Conservation (phyloP, 2,329 filamentous ascomycete genomes). For the Teratosphaeria zuluensis region DNA sequence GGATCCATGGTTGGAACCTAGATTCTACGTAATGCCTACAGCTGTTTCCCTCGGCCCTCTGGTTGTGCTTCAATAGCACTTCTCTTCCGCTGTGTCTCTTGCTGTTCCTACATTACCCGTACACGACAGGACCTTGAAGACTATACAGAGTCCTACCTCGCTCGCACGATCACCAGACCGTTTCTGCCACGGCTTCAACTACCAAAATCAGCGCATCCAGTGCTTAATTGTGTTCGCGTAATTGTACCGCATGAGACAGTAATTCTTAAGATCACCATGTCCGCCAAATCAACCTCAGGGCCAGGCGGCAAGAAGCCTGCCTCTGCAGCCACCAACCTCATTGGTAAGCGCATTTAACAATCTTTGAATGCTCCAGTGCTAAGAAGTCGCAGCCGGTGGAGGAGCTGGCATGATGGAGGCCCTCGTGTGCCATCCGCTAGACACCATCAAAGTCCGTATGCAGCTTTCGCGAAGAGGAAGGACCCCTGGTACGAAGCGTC, state of each 20-base stretch:
- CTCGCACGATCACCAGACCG: background rate
- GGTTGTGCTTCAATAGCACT: background rate
- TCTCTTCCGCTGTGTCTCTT: background rate
- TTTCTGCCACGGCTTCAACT: background rate
- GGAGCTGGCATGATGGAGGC: conserved; percentile 99
- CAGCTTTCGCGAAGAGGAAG: conserved; percentile 83
- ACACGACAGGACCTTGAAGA: background rate
- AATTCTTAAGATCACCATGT: conserved; percentile 35
- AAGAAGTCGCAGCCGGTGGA: conserved; percentile 60
- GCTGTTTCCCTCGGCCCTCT: conserved; percentile 4
- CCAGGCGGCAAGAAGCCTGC: conserved; percentile 63
- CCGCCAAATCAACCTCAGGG: conserved; percentile 48
- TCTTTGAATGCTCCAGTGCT: background rate
- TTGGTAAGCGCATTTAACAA: conserved; percentile 51
- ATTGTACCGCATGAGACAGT: background rate
- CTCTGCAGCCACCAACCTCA: conserved; percentile 80
- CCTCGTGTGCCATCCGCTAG: conserved; percentile 85
- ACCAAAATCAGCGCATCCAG: background rate
- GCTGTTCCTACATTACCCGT: background rate
- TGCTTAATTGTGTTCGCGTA: too few relatives aligned
- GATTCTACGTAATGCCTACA: conserved; percentile 3
- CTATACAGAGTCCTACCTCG: background rate
- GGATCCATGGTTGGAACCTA: conserved; percentile 2
- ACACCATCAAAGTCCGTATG: conserved; percentile 99
- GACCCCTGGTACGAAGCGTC: conserved; percentile 68